Percentiles rank a stretch among this genome's conserved stretches.
These are phyloP conservation scores for Cicer judaicum DNA, from an alignment of 306 rosid genomes.

Conservation along the genomic window DNA sequence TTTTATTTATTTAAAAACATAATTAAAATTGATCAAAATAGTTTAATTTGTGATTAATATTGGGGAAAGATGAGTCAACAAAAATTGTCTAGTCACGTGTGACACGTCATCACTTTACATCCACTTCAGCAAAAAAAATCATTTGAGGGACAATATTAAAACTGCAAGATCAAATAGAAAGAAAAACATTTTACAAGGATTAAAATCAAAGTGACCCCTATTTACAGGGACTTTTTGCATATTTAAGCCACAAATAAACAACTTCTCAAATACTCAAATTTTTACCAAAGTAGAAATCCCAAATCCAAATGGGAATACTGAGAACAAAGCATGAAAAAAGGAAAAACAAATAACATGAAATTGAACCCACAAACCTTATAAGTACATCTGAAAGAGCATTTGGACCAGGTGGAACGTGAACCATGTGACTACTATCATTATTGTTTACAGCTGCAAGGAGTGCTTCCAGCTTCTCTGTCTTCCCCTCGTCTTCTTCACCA, in stretches of 20 bases:
- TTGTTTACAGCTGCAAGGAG: constrained; percentile 87
- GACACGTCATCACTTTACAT: too few species aligned
- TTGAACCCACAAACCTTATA: constrained; percentile 58
- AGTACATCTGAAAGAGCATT: constrained; percentile 55
- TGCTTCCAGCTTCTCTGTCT: constrained; percentile 82
- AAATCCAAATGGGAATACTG: constrained; percentile 19
- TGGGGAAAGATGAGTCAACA: too few species aligned
- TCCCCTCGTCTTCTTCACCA: constrained; percentile 93
- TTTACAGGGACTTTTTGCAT: too few species aligned
- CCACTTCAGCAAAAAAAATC: too few species aligned
- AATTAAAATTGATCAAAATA: too few species aligned
- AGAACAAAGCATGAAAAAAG: background rate
- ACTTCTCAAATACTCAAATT: constrained; percentile 23
- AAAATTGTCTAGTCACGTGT: too few species aligned
- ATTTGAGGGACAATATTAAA: too few species aligned
- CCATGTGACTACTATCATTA: constrained; percentile 68
- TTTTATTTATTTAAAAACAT: too few species aligned
- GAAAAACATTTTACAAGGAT: too few species aligned
- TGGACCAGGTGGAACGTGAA: constrained; percentile 57
- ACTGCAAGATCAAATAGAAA: too few species aligned
- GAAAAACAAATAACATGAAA: background rate
- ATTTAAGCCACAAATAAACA: background rate
- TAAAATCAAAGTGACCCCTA: too few species aligned
- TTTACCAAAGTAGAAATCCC: constrained; percentile 6
- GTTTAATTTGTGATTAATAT: too few species aligned